phyloP scores from a whole-genome alignment of 257 asterid species.

The Solanum sparsipilum region DNA sequence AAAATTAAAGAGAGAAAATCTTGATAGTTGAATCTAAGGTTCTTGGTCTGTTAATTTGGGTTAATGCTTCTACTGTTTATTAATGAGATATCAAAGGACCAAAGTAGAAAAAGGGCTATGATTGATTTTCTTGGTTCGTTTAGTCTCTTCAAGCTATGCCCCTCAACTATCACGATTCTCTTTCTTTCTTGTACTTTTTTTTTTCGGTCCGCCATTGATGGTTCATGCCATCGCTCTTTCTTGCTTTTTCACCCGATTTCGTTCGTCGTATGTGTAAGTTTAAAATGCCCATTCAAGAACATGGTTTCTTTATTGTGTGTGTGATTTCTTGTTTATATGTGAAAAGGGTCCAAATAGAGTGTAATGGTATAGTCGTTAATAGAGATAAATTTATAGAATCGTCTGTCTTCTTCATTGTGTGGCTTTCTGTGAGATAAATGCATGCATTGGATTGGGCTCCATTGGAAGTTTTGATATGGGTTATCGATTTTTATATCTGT shows the following conservation, averaged over 20 bases:
- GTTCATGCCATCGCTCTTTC: neutral
- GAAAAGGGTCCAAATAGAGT: neutral
- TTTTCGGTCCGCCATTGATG: neutral
- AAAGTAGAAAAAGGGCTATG: neutral
- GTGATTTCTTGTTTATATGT: neutral
- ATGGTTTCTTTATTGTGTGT: neutral
- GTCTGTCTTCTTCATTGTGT: neutral
- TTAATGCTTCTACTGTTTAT: neutral
- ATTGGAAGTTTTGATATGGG: neutral
- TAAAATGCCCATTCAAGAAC: neutral
- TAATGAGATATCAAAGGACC: neutral
- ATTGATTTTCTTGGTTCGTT: neutral
- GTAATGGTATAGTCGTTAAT: neutral
- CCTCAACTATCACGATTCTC: neutral
- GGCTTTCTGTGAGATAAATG: neutral
- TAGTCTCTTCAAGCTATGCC: neutral
- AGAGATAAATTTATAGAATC: neutral
- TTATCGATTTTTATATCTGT: neutral
- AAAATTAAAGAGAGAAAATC: neutral
- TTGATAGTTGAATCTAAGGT: neutral
- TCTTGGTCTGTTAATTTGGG: neutral
- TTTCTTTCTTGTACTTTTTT: neutral
- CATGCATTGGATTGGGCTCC: neutral
- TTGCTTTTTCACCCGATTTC: neutral
- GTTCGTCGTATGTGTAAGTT: neutral